Conservation (phyloP, 768 basidiomycete species). For the Trametes cingulata region DNA sequence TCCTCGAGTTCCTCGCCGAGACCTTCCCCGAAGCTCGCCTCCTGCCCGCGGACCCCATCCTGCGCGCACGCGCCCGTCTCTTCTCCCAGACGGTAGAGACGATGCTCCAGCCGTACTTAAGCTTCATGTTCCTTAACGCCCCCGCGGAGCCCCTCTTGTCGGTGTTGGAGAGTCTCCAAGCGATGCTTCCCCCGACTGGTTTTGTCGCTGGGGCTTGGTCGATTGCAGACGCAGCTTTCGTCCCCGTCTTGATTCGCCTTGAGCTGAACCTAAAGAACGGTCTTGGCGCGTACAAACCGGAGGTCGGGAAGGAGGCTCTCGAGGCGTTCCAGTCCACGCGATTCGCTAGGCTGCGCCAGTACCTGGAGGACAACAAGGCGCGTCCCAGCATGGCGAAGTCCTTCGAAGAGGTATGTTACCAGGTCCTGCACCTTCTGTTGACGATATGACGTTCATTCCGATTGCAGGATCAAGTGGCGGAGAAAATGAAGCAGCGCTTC, state of each 20-base stretch:
- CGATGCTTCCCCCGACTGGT: conserved; percentile 42
- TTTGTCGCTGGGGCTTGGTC: conserved; percentile 49
- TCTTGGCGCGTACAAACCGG: neutral
- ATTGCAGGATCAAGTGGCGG: neutral
- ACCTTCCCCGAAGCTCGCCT: conserved; percentile 48
- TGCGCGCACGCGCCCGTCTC: conserved; percentile 59
- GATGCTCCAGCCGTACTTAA: conserved; percentile 43
- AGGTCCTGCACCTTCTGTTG: neutral
- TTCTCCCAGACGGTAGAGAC: conserved; percentile 52
- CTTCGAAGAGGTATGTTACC: conserved; percentile 2
- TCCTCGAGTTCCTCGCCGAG: conserved; percentile 68
- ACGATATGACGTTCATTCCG: neutral
- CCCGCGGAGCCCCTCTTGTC: conserved; percentile 43
- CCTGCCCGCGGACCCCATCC: conserved; percentile 54
- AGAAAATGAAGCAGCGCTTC: neutral
- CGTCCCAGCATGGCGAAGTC: conserved; percentile 5
- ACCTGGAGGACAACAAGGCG: neutral
- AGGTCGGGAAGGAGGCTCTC: neutral
- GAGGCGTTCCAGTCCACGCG: neutral
- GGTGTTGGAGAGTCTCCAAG: conserved; percentile 49
- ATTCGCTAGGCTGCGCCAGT: neutral
- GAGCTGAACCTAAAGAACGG: conserved; percentile 29
- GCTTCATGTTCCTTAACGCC: conserved; percentile 38
- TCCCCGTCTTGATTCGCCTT: conserved; percentile 57
- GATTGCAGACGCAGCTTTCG: conserved; percentile 60